Evolutionary conservation across 2,329 filamentous ascomycete genomes (phyloP).

Genomic region (Immersiporthe knoxdaviesiana): DNA sequence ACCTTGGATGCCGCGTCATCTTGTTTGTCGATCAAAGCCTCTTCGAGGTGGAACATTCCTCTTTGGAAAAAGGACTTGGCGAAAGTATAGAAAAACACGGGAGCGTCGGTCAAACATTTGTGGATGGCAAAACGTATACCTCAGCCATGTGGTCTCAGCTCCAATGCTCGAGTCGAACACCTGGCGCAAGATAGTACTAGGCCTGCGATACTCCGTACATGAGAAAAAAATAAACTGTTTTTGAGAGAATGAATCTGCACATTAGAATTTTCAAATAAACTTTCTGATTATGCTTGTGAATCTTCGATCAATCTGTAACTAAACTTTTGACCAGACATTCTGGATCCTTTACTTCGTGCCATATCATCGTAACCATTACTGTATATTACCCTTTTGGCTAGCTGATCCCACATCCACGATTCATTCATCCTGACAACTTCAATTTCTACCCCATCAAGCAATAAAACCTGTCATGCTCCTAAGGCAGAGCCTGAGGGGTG

Average conservation of each 20-base stretch:
- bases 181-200: too few species aligned
- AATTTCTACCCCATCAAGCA: not conserved
- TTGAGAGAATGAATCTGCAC: not conserved
- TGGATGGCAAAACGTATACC: too few species aligned
- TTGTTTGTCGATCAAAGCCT: not conserved
- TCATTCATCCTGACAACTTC: not conserved
- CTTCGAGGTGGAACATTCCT: not conserved
- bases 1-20: not conserved
- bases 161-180: not conserved
- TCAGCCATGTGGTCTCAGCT: not conserved
- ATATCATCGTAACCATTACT: not conserved
- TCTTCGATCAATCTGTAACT: not conserved
- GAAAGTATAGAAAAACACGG: too few species aligned
- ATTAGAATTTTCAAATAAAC: not conserved
- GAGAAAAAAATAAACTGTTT: too few species aligned
- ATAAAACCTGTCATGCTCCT: not conserved
- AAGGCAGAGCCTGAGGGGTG: conserved; percentile 31
- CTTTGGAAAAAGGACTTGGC: too few species aligned
- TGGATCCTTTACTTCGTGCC: not conserved
- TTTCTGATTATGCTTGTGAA: not conserved
- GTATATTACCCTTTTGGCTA: not conserved
- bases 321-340: not conserved
- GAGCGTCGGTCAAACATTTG: too few species aligned
- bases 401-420: not conserved
- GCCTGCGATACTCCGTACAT: too few species aligned